Conservation (phyloP, 148 eudicot species). For the Rhododendron williamsianum region DNA sequence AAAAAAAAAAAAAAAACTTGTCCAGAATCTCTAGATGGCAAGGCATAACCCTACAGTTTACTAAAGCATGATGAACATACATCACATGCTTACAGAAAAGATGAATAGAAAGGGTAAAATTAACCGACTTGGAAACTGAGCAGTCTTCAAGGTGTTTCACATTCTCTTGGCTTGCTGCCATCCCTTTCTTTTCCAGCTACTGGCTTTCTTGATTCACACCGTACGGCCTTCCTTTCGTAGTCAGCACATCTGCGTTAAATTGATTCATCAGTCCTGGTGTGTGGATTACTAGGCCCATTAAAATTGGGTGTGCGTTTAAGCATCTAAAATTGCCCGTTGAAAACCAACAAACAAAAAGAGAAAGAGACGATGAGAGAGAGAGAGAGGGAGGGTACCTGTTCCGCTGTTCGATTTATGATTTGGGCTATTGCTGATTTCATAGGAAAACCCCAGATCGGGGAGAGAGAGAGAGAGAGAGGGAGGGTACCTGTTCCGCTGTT, state of each 20-base stretch:
- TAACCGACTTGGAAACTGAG: conserved; percentile 70
- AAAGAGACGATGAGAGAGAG: neutral
- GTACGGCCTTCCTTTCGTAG: neutral
- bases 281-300: neutral
- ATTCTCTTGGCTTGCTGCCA: conserved; percentile 38
- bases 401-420: neutral
- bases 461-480: too few relatives aligned
- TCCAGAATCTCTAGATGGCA: neutral
- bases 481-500: too few relatives aligned
- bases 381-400: neutral
- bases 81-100: neutral
- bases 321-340: neutral
- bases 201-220: neutral
- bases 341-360: neutral
- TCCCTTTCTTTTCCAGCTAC: conserved; percentile 20
- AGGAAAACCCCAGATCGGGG: too few relatives aligned
- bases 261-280: neutral
- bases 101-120: neutral
- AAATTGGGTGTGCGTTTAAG: neutral
- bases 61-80: neutral
- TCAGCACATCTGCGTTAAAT: neutral
- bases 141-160: conserved; percentile 80
- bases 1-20: neutral
- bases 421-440: neutral
- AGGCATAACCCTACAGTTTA: neutral